phyloP scores from a whole-genome alignment of 2,329 filamentous ascomycete genomes.

The Aspergillus phoenicis region DNA sequence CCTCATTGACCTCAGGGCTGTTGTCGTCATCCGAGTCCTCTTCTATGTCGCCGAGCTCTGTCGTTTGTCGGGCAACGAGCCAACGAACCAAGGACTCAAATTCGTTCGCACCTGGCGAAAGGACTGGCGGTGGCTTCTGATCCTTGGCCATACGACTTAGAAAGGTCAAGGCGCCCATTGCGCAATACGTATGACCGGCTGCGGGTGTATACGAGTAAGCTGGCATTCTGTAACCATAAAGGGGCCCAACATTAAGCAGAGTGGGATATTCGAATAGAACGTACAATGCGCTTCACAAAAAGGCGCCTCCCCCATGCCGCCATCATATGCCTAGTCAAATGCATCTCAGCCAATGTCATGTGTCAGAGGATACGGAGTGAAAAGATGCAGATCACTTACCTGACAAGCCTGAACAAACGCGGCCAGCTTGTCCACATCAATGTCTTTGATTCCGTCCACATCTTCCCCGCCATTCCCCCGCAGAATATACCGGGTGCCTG shows the following conservation, averaged over 20 bases:
- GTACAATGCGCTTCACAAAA: constrained; percentile 81
- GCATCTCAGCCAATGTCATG: constrained; percentile 29
- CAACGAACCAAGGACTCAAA: constrained; percentile 53
- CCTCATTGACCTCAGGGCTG: constrained; percentile 19
- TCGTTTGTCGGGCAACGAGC: constrained; percentile 66
- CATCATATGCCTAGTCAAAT: constrained; percentile 70
- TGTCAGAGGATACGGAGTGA: neutral
- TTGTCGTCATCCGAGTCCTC: constrained; percentile 49
- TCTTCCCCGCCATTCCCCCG: constrained; percentile 62
- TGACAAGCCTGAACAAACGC: constrained; percentile 69
- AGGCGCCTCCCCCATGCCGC: constrained; percentile 76
- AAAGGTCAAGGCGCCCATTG: constrained; percentile 74
- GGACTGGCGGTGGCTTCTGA: constrained; percentile 22
- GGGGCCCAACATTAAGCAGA: neutral
- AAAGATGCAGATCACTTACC: constrained; percentile 37
- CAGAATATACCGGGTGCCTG: constrained; percentile 79
- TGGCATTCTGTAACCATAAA: neutral
- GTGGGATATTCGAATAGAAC: constrained; percentile 25
- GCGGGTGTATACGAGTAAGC: constrained; percentile 19
- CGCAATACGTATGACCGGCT: constrained; percentile 92
- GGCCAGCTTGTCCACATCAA: constrained; percentile 71
- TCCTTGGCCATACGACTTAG: constrained; percentile 63
- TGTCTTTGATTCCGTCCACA: constrained; percentile 65
- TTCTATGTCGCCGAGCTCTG: constrained; percentile 54
- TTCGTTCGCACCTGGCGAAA: constrained; percentile 32